Evolutionary conservation across 768 basidiomycete species (phyloP).

Genomic region (Rhizopogon vulgaris): DNA sequence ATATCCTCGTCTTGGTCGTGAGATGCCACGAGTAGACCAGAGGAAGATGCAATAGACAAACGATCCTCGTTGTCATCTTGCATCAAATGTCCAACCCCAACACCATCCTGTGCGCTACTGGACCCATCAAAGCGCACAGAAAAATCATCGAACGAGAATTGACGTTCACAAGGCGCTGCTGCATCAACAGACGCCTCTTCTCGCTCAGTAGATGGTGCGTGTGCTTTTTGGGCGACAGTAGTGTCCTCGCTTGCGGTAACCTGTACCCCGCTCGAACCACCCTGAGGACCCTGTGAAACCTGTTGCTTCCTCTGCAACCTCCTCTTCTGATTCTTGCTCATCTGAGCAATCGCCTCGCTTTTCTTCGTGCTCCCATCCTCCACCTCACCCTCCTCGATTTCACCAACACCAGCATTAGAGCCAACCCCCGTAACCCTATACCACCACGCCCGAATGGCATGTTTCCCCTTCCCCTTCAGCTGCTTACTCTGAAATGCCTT

Average conservation of each 20-base stretch:
- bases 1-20: conserved; percentile 4
- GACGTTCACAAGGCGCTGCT: not conserved
- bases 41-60: conserved; percentile 6
- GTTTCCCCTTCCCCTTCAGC: conserved; percentile 32
- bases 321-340: conserved; percentile 4
- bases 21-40: not conserved
- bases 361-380: conserved; percentile 2
- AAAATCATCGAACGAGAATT: not conserved
- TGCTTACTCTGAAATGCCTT: conserved; percentile 38
- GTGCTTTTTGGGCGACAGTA: not conserved
- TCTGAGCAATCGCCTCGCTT: not conserved
- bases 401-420: conserved; percentile 2
- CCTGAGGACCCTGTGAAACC: not conserved
- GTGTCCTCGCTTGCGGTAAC: not conserved
- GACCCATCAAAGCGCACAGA: not conserved
- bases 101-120: not conserved
- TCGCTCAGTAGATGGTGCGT: not conserved
- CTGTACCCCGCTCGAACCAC: not conserved
- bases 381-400: conserved; percentile 12
- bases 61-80: not conserved
- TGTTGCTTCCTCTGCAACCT: not conserved
- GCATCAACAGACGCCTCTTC: not conserved
- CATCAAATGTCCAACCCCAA: not conserved
- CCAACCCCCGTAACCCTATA: conserved; percentile 6
- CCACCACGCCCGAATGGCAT: conserved; percentile 12